Evolutionary conservation across 2,329 filamentous ascomycete species (phyloP).

Genomic region (Zymoseptoria ardabiliae): DNA sequence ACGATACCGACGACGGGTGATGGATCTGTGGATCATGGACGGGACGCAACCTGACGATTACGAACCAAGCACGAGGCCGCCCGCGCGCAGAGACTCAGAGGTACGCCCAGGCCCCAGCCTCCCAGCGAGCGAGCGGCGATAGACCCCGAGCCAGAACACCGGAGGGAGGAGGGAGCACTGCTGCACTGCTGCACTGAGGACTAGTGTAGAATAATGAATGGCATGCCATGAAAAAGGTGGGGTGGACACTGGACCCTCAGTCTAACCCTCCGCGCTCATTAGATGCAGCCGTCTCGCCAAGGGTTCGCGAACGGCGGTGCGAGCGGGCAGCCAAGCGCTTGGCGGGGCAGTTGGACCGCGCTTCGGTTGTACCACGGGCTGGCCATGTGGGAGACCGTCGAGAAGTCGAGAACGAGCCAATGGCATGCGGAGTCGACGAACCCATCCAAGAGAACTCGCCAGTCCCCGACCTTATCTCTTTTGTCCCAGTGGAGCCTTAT

Average conservation of each 20-base stretch:
- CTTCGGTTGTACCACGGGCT: conserved; percentile 4
- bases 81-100: no score
- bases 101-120: neutral
- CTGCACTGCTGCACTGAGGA: no score
- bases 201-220: no score
- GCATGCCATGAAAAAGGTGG: no score
- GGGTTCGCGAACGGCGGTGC: neutral
- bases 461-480: conserved; percentile 12
- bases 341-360: neutral
- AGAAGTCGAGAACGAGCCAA: neutral
- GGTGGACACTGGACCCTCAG: no score
- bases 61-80: neutral
- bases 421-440: neutral
- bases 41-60: neutral
- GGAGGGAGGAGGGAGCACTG: no score
- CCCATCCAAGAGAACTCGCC: conserved; percentile 1
- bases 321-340: neutral
- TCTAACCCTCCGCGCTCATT: neutral
- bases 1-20: neutral
- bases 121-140: neutral
- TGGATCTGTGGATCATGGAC: neutral
- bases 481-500: conserved; percentile 5
- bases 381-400: neutral
- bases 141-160: neutral
- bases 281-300: neutral